Percentiles rank a stretch among this genome's conserved stretches.
Conservation (phyloP, 805 yeast species). For the Ogataea sp. region DNA sequence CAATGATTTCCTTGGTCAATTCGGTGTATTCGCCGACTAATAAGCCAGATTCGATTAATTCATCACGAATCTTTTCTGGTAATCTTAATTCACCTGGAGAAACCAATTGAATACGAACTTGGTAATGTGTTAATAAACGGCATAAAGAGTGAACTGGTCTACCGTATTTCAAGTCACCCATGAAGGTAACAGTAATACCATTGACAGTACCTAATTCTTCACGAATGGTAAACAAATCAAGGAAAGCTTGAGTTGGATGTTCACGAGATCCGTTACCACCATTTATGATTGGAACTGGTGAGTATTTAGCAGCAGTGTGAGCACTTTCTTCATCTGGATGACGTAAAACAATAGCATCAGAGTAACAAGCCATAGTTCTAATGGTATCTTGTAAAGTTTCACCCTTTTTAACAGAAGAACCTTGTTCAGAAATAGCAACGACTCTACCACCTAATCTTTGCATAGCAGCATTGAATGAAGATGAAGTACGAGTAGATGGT, state of each 20-base stretch:
- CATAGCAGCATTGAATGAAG: constrained; percentile 99
- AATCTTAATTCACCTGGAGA: constrained; percentile 82
- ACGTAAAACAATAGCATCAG: constrained; percentile 95
- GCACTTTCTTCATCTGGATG: constrained; percentile 93
- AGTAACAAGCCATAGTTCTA: constrained; percentile 88
- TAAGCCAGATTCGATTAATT: constrained; percentile 61
- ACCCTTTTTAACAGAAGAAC: constrained; percentile 97
- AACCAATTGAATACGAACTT: constrained; percentile 86
- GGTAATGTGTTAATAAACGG: constrained; percentile 82
- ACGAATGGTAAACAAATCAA: constrained; percentile 95
- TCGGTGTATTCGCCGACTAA: constrained; percentile 64
- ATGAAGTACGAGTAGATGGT: constrained; percentile 95
- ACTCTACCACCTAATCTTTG: constrained; percentile 98
- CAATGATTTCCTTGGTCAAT: constrained; percentile 77
- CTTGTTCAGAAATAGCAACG: constrained; percentile 72
- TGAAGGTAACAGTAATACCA: constrained; percentile 94
- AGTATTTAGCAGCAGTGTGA: constrained; percentile 88
- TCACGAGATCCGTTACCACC: constrained; percentile 98
- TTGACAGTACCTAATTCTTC: constrained; percentile 98
- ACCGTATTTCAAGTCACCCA: constrained; percentile 98
- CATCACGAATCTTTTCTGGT: constrained; percentile 66
- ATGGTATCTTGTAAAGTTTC: constrained; percentile 96
- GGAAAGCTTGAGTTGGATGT: constrained; percentile 98
- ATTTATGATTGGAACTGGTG: constrained; percentile 94
- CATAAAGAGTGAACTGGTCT: constrained; percentile 97